Evolutionary conservation across 208 protist genomes (phyloP), one percentile per base, ranked within the genome.

Genomic region (Herpetomonas samuelpessoai): DNA sequence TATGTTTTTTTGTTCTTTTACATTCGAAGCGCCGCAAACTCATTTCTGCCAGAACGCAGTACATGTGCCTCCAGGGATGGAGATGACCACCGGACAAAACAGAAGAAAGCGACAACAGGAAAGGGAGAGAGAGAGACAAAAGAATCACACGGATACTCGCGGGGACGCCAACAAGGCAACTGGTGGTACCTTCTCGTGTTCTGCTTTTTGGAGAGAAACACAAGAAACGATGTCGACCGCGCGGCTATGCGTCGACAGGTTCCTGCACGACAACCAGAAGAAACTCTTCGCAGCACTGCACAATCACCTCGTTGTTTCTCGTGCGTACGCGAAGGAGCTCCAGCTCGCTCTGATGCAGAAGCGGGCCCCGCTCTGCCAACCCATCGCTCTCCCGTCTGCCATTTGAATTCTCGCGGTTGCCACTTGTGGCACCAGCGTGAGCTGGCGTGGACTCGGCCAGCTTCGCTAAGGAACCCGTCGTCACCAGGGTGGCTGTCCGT

Each of bases 221-320:
- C 25, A 16, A 48, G 30, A 21, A 31, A 27, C 28, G 25, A 21
- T 59, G 2, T 27, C 41, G 24, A 12, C 19, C 1, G n/a, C 16
- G n/a, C 22, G 22, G 50, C 39, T 12, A 26, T 81, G 67, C 91
- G 49, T 75, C 66, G 2, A 79, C 66, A 1, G 85, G 71, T 59
- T 95, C 85, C 61, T 95, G 88, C 52, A 95, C 82, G 3, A 95
- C 74, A 3, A 90, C 84, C 24, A 95, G 49, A 2, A 95, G 64
- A 61, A 90, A 92, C 27, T 86, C 79, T 0, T 79, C 78, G 57
- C 74, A 64, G 64, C 72, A 88, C 31, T 88, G 86, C 19, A 95
- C 80, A 45, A 95, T 81, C 24, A 95, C 68, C 45, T 95, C 88
- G 51, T 89, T 70, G 44, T 65, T 74, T 35, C 65, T 68, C 6